phyloP scores from a whole-genome alignment of 208 protist species.

The Leishmania tarentolae region DNA sequence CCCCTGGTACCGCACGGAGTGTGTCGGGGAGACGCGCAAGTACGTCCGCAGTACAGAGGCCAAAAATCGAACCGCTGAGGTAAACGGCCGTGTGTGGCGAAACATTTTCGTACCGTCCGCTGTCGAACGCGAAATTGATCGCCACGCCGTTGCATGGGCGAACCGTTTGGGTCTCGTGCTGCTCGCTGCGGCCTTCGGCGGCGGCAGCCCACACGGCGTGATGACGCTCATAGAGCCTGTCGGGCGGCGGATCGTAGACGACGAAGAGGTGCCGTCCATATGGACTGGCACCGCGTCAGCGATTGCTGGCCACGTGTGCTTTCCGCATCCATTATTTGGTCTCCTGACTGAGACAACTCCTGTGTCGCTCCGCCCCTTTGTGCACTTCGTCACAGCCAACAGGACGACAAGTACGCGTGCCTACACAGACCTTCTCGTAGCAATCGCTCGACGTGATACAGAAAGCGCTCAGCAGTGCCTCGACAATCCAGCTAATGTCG shows the following conservation, averaged over 20 bases:
- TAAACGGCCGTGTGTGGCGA: slow-evolving; percentile 6
- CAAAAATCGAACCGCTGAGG: background rate
- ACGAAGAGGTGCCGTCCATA: slow-evolving; percentile 6
- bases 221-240: background rate
- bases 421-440: slow-evolving; percentile 19
- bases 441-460: slow-evolving; percentile 26
- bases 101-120: background rate
- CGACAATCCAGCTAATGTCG: slow-evolving; percentile 6
- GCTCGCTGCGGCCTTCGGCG: slow-evolving; percentile 27
- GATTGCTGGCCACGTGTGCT: slow-evolving; percentile 20
- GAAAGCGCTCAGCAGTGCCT: slow-evolving; percentile 11
- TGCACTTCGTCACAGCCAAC: background rate
- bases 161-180: slow-evolving; percentile 28
- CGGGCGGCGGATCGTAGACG: background rate
- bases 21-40: slow-evolving; percentile 7
- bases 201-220: slow-evolving; percentile 22
- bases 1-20: slow-evolving; percentile 26
- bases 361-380: slow-evolving; percentile 12
- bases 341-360: slow-evolving; percentile 19
- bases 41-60: background rate
- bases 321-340: slow-evolving; percentile 19
- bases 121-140: slow-evolving; percentile 8
- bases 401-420: background rate
- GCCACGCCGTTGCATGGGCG: slow-evolving; percentile 17
- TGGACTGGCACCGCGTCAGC: slow-evolving; percentile 20